These are phyloP conservation scores for Neurospora africana DNA, from an alignment of 495 filamentous ascomycete species.

Conservation along the genomic window DNA sequence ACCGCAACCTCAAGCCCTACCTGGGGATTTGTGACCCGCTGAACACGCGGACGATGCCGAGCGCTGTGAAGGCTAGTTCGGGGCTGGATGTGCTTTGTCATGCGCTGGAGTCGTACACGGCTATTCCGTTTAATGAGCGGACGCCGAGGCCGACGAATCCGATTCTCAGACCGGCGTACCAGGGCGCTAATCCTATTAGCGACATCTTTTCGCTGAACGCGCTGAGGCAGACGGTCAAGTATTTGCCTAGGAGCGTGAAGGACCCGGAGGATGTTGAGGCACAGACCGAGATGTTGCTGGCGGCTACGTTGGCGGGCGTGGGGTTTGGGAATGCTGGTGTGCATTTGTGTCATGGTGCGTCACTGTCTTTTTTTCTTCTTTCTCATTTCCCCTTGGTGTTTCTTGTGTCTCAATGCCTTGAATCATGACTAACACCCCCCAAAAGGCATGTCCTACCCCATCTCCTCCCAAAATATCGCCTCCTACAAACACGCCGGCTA, in stretches of 20 bases:
- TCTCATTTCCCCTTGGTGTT: background rate
- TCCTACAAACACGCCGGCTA: conserved; percentile 77
- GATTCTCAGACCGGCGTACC: conserved; percentile 84
- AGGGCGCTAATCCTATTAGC: conserved; percentile 93
- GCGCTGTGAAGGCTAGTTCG: conserved; percentile 77
- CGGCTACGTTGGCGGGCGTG: conserved; percentile 85
- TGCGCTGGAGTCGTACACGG: conserved; percentile 87
- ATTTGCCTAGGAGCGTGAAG: conserved; percentile 72
- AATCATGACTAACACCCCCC: background rate
- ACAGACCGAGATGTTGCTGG: conserved; percentile 88
- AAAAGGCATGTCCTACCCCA: conserved; percentile 85
- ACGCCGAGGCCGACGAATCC: conserved; percentile 79
- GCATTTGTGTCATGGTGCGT: conserved; percentile 77
- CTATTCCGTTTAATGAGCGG: conserved; percentile 83
- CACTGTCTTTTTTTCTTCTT: background rate
- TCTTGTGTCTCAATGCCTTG: background rate
- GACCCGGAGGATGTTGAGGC: conserved; percentile 88
- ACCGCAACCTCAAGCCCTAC: conserved; percentile 88
- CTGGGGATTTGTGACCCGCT: conserved; percentile 93
- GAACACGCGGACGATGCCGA: conserved; percentile 91
- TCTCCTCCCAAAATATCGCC: conserved; percentile 83
- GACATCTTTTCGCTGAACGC: conserved; percentile 90
- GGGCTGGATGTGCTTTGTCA: conserved; percentile 94
- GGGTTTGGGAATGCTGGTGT: conserved; percentile 97
- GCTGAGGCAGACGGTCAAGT: conserved; percentile 70